Evolutionary conservation across 2,329 filamentous ascomycete genomes (phyloP), one percentile per base, ranked within the genome.

Genomic region (Aureobasidium vineae): DNA sequence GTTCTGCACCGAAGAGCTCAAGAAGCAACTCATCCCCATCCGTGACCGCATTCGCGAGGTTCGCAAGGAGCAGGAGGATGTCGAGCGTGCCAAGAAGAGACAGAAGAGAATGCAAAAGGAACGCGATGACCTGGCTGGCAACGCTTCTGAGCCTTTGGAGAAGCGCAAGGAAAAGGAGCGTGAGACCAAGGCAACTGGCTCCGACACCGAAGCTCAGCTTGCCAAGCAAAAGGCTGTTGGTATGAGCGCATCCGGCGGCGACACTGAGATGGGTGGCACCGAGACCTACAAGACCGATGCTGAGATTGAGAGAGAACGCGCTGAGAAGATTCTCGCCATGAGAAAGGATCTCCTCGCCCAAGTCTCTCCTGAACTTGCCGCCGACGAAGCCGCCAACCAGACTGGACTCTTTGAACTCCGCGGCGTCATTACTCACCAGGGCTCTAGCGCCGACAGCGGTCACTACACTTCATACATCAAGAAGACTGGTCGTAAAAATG

Each of bases 401-500:
- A 97, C 93, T 2, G 95, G 95, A 47, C 84, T 99, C 40, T 99
- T 98, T 78, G 94, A 99, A 80, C 86, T 99, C 52, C 88, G 94
- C 31, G 95, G 91, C 56, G 90, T 99, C 5, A 91, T 99, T 68
- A 97, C 96, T 36, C 95, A 99, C 78, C 95, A 99, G 79, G 95
- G 95, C 69, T 91, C 93, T 67, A 96, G 92, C 75, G 95, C 95
- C 23, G 95, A 99, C 79, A 97, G 94, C 73, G 95, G 95, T 8
- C 95, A 99, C 79, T 99, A 99, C 82, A 99, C 96, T 5, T 89
- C 93, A 0, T 99, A 97, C 76, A 91, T 99, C 72, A 99, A 98
- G 85, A 97, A 99, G 84, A 84, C 89, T 68, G 88, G 86, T 0
- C 80, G 82, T 11, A 80, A 91, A 67, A 90, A 96, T 72, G 83